Percentiles rank a stretch among this genome's conserved stretches.
These are phyloP conservation scores for Phlebiopsis gigantea DNA, from an alignment of 768 basidiomycete species.

Conservation along the genomic window DNA sequence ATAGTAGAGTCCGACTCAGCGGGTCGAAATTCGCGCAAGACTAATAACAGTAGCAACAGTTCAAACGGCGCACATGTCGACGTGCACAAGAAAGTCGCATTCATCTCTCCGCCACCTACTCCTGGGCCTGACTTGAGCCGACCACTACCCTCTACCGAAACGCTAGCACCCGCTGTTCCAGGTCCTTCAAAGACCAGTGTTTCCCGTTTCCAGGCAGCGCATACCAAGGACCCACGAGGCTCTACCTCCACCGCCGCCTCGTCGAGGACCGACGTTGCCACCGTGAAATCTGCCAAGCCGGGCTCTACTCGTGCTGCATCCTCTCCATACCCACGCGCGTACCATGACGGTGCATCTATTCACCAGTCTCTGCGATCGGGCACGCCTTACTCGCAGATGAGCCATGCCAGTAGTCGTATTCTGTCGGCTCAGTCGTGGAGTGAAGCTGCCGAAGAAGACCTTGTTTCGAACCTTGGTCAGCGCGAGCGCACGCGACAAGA, in stretches of 20 bases:
- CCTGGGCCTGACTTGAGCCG: slow-evolving; percentile 48
- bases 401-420: slow-evolving; percentile 61
- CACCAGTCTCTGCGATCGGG: slow-evolving; percentile 69
- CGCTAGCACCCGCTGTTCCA: slow-evolving; percentile 26
- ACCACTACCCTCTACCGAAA: slow-evolving; percentile 43
- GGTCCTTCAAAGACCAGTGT: slow-evolving; percentile 56
- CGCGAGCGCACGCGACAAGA: slow-evolving; percentile 94
- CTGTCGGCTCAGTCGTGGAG: slow-evolving; percentile 84
- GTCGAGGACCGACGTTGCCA: slow-evolving; percentile 58
- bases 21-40: slow-evolving; percentile 34
- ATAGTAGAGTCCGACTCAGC: slow-evolving; percentile 28
- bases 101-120: slow-evolving; percentile 76
- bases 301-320: slow-evolving; percentile 61
- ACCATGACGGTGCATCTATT: slow-evolving; percentile 44
- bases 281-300: slow-evolving; percentile 38
- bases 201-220: slow-evolving; percentile 71
- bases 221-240: slow-evolving; percentile 65
- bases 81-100: slow-evolving; percentile 81
- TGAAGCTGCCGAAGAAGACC: slow-evolving; percentile 89
- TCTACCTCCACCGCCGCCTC: slow-evolving; percentile 60
- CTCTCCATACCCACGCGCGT: slow-evolving; percentile 49
- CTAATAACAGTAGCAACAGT: slow-evolving; percentile 30
- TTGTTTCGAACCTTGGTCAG: slow-evolving; percentile 89
- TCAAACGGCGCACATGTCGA: slow-evolving; percentile 33
- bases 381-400: slow-evolving; percentile 81